Evolutionary conservation across 495 filamentous ascomycete species (phyloP).

Genomic region (Tirmania nivea): DNA sequence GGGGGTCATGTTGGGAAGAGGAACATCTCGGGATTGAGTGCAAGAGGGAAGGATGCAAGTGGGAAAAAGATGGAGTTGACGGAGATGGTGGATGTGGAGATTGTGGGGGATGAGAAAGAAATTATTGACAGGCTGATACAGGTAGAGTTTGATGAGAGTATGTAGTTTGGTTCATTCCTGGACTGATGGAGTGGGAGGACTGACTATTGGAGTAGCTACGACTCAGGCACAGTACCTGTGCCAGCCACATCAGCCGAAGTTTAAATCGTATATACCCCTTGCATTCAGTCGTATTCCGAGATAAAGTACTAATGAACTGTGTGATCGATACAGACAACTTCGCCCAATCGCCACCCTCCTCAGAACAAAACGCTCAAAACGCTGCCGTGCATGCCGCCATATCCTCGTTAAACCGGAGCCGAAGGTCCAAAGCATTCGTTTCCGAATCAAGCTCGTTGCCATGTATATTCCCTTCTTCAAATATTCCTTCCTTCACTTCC

Average conservation of each 20-base stretch:
- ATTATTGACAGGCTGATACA: slow-evolving; percentile 12
- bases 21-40: slow-evolving; percentile 1
- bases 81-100: slow-evolving; percentile 5
- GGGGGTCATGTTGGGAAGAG: slow-evolving; percentile 3
- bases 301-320: background rate
- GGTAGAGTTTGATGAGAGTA: slow-evolving; percentile 12
- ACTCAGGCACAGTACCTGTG: slow-evolving; percentile 7
- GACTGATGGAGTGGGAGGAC: background rate
- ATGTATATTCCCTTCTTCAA: slow-evolving; percentile 36
- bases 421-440: slow-evolving; percentile 66
- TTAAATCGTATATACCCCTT: slow-evolving; percentile 2
- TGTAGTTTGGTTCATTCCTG: background rate
- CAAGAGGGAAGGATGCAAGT: background rate
- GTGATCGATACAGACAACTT: slow-evolving; percentile 26
- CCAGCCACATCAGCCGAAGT: slow-evolving; percentile 9
- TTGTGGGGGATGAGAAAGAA: slow-evolving; percentile 8
- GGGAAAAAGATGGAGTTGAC: slow-evolving; percentile 13
- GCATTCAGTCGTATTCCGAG: background rate
- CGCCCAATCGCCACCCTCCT: slow-evolving; percentile 61
- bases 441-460: slow-evolving; percentile 73
- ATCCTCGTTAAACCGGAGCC: slow-evolving; percentile 88
- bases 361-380: slow-evolving; percentile 78
- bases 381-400: slow-evolving; percentile 77
- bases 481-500: slow-evolving; percentile 12
- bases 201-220: slow-evolving; percentile 1